These are phyloP conservation scores for Arthrobotrys conoides DNA, from an alignment of 2,329 filamentous ascomycete genomes.

Conservation along the genomic window DNA sequence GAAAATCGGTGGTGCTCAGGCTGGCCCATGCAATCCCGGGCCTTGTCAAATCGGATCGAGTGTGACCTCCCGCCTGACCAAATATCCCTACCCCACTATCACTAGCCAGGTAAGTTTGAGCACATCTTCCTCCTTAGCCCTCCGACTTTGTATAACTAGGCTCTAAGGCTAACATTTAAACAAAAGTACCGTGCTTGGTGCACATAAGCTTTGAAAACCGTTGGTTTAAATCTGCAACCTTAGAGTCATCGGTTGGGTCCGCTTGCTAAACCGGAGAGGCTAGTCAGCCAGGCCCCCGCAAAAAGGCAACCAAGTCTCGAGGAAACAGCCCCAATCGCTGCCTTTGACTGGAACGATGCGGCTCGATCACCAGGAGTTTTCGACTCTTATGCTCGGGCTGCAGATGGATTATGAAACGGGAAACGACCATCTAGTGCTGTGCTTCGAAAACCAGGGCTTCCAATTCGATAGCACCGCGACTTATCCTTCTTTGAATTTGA, in stretches of 20 bases:
- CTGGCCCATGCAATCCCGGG: background rate
- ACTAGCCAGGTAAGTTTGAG: slow-evolving; percentile 16
- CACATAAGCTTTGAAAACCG: background rate
- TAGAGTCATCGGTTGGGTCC: slow-evolving; percentile 51
- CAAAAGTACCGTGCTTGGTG: slow-evolving; percentile 29
- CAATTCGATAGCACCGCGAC: slow-evolving; percentile 6
- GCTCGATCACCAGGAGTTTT: slow-evolving; percentile 39
- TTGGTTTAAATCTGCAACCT: slow-evolving; percentile 18
- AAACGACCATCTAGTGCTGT: background rate
- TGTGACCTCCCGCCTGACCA: slow-evolving; percentile 44
- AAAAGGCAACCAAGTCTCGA: slow-evolving; percentile 46
- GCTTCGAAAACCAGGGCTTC: slow-evolving; percentile 1
- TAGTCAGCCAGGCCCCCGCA: slow-evolving; percentile 49
- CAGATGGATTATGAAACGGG: slow-evolving; percentile 42
- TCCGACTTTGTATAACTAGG: background rate
- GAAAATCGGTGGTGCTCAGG: slow-evolving; percentile 3
- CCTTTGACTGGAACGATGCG: slow-evolving; percentile 49
- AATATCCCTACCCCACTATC: slow-evolving; percentile 28
- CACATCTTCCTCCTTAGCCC: background rate
- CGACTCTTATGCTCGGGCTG: slow-evolving; percentile 36
- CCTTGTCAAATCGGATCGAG: slow-evolving; percentile 49
- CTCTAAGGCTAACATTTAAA: slow-evolving; percentile 41
- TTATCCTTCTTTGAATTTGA: slow-evolving; percentile 22
- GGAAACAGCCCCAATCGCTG: slow-evolving; percentile 20
- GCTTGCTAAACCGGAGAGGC: slow-evolving; percentile 23